Conservation (phyloP, 257 asterid species). For the Knoxia roxburghii region DNA sequence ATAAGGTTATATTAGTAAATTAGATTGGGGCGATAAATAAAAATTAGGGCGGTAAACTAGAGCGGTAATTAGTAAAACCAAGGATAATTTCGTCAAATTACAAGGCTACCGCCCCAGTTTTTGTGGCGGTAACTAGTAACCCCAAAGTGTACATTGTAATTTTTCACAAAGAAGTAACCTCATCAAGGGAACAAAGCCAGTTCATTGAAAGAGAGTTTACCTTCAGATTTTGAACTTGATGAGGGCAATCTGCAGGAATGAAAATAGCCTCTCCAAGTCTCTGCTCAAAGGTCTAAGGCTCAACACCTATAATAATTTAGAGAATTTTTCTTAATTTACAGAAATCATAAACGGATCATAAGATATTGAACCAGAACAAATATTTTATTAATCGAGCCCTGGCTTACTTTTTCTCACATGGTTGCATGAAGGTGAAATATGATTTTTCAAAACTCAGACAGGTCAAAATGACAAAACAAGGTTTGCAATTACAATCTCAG, state of each 20-base stretch:
- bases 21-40: too few species aligned
- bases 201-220: conserved; percentile 23
- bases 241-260: conserved; percentile 98
- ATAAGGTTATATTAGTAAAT: too few species aligned
- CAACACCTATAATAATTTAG: conserved; percentile 48
- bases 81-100: too few species aligned
- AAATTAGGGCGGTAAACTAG: too few species aligned
- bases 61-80: too few species aligned
- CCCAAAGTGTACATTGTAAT: background rate
- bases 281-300: conserved; percentile 94
- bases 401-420: too few species aligned
- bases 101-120: too few species aligned
- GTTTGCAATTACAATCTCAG: background rate
- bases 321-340: conserved; percentile 5
- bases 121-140: too few species aligned
- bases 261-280: conserved; percentile 87
- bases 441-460: background rate
- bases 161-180: background rate
- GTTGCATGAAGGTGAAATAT: background rate
- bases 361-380: too few species aligned
- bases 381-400: too few species aligned
- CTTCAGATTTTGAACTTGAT: conserved; percentile 93
- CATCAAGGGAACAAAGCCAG: background rate
- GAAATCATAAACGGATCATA: too few species aligned
- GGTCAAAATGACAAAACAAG: background rate